Conservation (phyloP, 116 monocot genomes). For the Papilionanthe hybrid region DNA sequence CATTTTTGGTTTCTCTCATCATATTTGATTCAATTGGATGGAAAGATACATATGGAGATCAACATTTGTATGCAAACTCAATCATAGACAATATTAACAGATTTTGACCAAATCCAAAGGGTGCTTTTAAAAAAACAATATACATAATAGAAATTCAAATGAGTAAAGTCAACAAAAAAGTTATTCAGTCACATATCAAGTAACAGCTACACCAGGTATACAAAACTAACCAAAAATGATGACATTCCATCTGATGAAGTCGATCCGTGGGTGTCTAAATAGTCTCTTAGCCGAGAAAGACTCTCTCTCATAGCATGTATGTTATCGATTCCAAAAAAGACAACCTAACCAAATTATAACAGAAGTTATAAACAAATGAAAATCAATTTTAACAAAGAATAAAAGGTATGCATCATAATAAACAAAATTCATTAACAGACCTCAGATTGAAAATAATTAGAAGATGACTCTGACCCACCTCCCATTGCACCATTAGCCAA, state of each 20-base stretch:
- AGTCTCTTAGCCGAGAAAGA: constrained; percentile 72
- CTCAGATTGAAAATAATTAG: constrained; percentile 97
- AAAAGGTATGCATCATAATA: neutral
- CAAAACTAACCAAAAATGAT: constrained; percentile 62
- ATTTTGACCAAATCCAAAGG: neutral
- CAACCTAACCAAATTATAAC: constrained; percentile 34
- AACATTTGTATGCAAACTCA: too few species aligned
- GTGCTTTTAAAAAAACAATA: neutral
- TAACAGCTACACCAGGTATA: neutral
- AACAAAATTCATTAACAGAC: constrained; percentile 24
- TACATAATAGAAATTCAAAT: neutral
- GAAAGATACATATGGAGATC: too few species aligned
- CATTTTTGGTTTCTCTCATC: too few species aligned
- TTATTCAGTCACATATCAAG: neutral
- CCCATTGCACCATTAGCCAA: constrained; percentile 97
- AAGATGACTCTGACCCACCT: constrained; percentile 96
- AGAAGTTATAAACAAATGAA: constrained; percentile 4
- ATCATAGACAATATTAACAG: too few species aligned
- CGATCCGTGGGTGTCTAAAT: constrained; percentile 73
- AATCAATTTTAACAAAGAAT: neutral
- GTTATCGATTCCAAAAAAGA: constrained; percentile 90
- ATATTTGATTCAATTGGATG: too few species aligned
- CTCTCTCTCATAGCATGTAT: constrained; percentile 90
- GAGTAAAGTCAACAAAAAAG: neutral
- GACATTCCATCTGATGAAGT: constrained; percentile 93